Percentiles rank a stretch among this genome's conserved stretches.
Conservation (phyloP, 805 yeast genomes). For the Lipomyces japonicus region DNA sequence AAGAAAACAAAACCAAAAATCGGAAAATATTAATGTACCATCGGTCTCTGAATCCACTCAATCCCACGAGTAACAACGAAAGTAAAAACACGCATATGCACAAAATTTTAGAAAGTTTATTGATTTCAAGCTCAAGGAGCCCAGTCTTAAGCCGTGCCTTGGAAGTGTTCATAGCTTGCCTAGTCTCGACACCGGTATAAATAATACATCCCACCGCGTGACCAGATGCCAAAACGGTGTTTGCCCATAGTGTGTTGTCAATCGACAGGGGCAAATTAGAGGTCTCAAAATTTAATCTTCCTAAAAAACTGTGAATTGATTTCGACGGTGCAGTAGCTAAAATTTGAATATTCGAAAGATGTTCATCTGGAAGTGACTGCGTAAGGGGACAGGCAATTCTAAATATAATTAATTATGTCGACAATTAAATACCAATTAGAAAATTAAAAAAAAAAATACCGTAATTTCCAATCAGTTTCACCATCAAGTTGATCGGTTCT, state of each 20-base stretch:
- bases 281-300: constrained; percentile 55
- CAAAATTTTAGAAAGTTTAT: constrained; percentile 77
- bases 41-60: constrained; percentile 63
- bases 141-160: constrained; percentile 85
- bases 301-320: constrained; percentile 75
- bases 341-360: constrained; percentile 47
- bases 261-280: constrained; percentile 64
- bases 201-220: constrained; percentile 82
- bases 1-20: constrained; percentile 84
- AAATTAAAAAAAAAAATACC: constrained; percentile 36
- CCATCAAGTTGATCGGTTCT: constrained; percentile 98
- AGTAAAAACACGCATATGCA: constrained; percentile 82
- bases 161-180: constrained; percentile 93
- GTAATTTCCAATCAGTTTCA: constrained; percentile 97
- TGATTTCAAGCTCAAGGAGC: constrained; percentile 83
- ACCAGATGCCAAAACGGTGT: constrained; percentile 94
- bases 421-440: background rate
- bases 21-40: constrained; percentile 94
- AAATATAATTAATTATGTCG: background rate
- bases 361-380: constrained; percentile 24
- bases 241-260: constrained; percentile 97
- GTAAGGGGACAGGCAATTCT: constrained; percentile 28
- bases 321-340: constrained; percentile 78
- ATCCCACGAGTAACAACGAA: constrained; percentile 70
- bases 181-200: constrained; percentile 88